Base-by-base conservation (phyloP, 345 rosid genomes). In the Acer saccharum region DNA sequence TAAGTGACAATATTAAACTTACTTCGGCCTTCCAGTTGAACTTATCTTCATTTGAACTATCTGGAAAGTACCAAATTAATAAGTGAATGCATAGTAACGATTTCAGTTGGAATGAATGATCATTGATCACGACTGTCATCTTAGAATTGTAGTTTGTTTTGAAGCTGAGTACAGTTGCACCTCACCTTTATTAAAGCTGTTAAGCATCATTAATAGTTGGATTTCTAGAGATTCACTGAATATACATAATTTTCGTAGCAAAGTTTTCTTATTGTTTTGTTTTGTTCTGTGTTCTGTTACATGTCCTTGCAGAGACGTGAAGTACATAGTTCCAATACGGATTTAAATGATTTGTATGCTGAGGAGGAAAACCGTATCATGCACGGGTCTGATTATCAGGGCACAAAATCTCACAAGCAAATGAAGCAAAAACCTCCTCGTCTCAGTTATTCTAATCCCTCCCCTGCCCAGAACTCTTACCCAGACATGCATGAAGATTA, bases 221-320 rank as follows among this genome's bases (percentile, higher is more conserved):
- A 27, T 71, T 18, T 20, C 9, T 60, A 4, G 64, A 60, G 17
- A 60, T 20, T 25, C 64, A 60, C 23, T 21, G 27, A 60, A 20
- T 46, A 13, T 7, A 10, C 57, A 46, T 66, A 58, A 43, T 68
- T 55, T 35, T 39, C 43, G 29, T 25, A 39, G 32, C 55, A n/a
- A 67, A 13, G 21, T 3, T 27, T 71, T 76, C 67, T 29, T 20
- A 67, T 54, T 54, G 50, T 50, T 62, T 66, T 29, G 41, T 69
- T 58, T 20, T 75, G 25, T 39, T 9, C 55, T 32, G 68, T 32
- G 68, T 48, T 17, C 52, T 69, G 62, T 81, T 74, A 76, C 70
- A 57, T 80, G 46, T 60, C 83, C 62, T 70, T 83, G 58, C 86
- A 91, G 98, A 82, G 80, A 80, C 76, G 78, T 81, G 92, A 83